Evolutionary conservation across 2,329 filamentous ascomycete genomes (phyloP), one percentile per base, ranked within the genome.

Genomic region (Pseudocercospora macadamiae): DNA sequence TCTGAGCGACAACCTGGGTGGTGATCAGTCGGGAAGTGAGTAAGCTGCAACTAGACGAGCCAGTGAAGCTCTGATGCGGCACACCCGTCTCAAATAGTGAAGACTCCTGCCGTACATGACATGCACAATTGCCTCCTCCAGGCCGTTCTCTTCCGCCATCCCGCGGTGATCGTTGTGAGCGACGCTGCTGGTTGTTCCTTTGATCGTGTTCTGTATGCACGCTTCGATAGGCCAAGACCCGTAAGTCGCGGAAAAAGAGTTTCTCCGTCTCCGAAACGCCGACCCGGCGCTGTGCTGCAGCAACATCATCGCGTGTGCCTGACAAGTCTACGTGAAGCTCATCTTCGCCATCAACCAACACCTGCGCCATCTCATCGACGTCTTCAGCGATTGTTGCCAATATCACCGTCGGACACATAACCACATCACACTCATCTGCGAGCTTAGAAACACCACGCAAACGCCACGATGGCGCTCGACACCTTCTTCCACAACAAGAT

Each of bases 401-500:
- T 3, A 8, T 6, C 12, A 48, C 25, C 36, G 2, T 16, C 5
- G n/a, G 16, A 30, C n/a, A 39, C 45, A 48, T 4, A 16, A 14
- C n/a, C 14, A 5, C 47, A 14, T 19, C 42, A 44, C 21, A 42
- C 21, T 44, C n/a, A n/a, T 45, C 23, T 26, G 25, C 19, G 49
- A 34, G 34, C 54, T 37, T 16, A 51, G 19, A 44, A 39, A 56
- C 19, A 32, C 30, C 32, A 48, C 58, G 47, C 61, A 58, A 39
- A 49, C 42, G 72, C 75, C 85, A 88, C 75, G 76, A 99, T 99
- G 95, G 93, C 93, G 86, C 90, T 99, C 80, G 95, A 97, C 79
- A 96, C 90, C 79, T 99, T 97, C 82, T 99, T 96, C 79, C 91
- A 95, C 81, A 97, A 97, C 84, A 99, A 99, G 85, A 97, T 97